Conservation (phyloP, 257 asterid genomes). For the Nyctanthes arbortristis region DNA sequence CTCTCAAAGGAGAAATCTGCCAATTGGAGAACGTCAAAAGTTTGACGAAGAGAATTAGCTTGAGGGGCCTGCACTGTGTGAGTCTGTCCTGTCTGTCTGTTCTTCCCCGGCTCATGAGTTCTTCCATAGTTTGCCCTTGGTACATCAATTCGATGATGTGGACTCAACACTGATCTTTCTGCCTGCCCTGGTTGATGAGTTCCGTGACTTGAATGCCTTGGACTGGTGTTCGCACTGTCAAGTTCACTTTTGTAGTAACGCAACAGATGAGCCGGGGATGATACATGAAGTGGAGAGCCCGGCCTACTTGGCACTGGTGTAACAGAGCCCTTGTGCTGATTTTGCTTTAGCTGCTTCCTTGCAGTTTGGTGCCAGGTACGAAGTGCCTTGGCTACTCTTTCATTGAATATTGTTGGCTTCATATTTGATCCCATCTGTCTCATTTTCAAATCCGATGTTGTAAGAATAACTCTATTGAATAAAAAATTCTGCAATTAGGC, state of each 20-base stretch:
- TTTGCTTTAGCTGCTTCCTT: conserved; percentile 45
- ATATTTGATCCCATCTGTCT: conserved; percentile 66
- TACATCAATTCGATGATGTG: conserved; percentile 21
- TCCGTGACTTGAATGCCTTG: conserved; percentile 19
- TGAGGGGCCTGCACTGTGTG: conserved; percentile 12
- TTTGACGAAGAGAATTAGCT: background rate
- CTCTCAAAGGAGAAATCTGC: conserved; percentile 34
- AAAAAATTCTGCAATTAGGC: background rate
- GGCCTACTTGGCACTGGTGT: conserved; percentile 43
- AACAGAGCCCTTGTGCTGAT: conserved; percentile 13
- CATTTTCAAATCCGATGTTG: background rate
- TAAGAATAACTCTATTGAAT: background rate
- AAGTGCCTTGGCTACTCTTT: conserved; percentile 48
- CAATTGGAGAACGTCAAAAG: conserved; percentile 13
- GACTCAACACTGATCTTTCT: conserved; percentile 10
- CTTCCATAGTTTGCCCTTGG: conserved; percentile 11
- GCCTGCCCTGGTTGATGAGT: conserved; percentile 25
- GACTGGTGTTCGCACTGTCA: conserved; percentile 21
- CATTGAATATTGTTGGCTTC: conserved; percentile 62
- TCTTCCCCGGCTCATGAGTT: conserved; percentile 15
- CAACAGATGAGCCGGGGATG: conserved; percentile 41
- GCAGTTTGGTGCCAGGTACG: conserved; percentile 60
- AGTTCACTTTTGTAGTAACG: conserved; percentile 29
- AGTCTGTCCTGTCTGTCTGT: conserved; percentile 23
- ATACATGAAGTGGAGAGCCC: conserved; percentile 34